Evolutionary conservation across 768 basidiomycete species (phyloP), one percentile per base, ranked within the genome.

Genomic region (Phylloporus sp.): DNA sequence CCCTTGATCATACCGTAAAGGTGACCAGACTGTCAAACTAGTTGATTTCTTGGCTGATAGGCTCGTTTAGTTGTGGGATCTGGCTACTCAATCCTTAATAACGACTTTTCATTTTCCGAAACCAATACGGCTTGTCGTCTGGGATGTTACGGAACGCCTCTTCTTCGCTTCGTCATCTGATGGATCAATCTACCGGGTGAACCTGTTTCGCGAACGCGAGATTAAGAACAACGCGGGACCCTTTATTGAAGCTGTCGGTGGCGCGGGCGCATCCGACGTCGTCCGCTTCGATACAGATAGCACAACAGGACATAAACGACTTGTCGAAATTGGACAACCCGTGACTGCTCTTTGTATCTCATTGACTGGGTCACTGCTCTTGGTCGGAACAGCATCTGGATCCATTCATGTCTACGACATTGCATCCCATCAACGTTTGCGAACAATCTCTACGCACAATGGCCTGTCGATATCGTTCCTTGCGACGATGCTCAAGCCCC

Each of bases 1-100:
- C 91, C 0, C 65, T 88, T 43, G 97, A 98, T 67, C 90, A 92
- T 55, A 89, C 91, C 24, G 90, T 92, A 66, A 98, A 98, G 77
- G 92, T 91, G 56, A 50, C 70, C 51, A 16, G 35, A 46, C 27
- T 47, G 34, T 57, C 54, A 36, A 48, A 49, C 49, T 55, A 45
- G 57, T 40, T 50, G 39, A 50, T 44, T 22, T 52, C 32, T 39
- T 53, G 26, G 46, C 48, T 60, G 36, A 62, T 36, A 11, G 6
- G 27, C n/a, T 35, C 46, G 34, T 20, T 12, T 61, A 91, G 91
- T 67, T 92, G 28, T 93, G 91, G 91, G 89, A 91, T 68, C 70
- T 89, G 18, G 74, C 86, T 13, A 82, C 90, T 0, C 79, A 79
- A 45, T 75, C 84, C 12, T 76, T 97, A 15, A 72, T 98, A 23